Evolutionary conservation across 2,329 filamentous ascomycete genomes (phyloP).

Genomic region (Hypoxylon sp.): DNA sequence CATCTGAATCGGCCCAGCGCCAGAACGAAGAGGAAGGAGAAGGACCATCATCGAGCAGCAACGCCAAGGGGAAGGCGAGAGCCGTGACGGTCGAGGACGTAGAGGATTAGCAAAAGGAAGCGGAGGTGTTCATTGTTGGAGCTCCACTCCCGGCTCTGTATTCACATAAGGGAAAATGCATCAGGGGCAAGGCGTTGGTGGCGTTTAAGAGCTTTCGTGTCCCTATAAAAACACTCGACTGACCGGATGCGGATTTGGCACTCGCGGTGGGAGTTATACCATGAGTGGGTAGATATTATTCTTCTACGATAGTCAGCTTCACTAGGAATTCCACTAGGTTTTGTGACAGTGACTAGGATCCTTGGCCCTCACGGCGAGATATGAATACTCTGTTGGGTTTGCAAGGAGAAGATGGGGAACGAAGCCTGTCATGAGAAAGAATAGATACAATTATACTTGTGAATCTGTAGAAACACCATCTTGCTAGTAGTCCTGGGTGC

Average conservation of each 20-base stretch:
- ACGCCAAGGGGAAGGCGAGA: constrained; percentile 51
- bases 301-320: constrained; percentile 9
- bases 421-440: constrained; percentile 10
- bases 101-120: constrained; percentile 38
- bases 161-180: constrained; percentile 48
- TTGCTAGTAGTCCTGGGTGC: background rate
- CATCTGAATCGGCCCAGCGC: constrained; percentile 18
- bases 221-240: constrained; percentile 26
- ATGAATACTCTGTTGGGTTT: constrained; percentile 23
- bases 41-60: constrained; percentile 39
- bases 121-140: constrained; percentile 19
- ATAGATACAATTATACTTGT: constrained; percentile 8
- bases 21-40: constrained; percentile 42
- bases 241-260: constrained; percentile 25
- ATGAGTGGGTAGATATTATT: constrained; percentile 25
- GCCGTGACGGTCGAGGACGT: constrained; percentile 54
- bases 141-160: constrained; percentile 41
- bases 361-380: constrained; percentile 8
- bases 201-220: constrained; percentile 45
- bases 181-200: constrained; percentile 54
- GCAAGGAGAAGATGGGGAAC: constrained; percentile 14
- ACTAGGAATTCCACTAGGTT: constrained; percentile 13
- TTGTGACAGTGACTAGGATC: constrained; percentile 12
- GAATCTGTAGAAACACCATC: background rate
- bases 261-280: constrained; percentile 29